Percentiles rank a stretch among this genome's conserved stretches.
These are phyloP conservation scores for Tulasnella sp. DNA, from an alignment of 768 basidiomycete genomes.

Conservation along the genomic window DNA sequence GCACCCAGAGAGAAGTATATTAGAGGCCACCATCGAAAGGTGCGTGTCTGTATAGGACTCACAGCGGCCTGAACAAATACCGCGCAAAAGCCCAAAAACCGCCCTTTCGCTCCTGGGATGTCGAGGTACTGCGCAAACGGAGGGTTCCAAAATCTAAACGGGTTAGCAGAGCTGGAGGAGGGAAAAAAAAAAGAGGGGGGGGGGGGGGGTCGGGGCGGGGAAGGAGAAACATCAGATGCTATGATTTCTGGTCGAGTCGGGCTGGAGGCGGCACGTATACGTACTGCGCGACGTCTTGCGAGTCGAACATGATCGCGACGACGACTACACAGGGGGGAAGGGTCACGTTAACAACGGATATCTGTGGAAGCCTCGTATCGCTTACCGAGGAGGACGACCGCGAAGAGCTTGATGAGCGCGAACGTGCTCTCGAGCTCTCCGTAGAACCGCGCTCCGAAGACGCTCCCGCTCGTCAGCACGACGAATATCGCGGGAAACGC, in stretches of 20 bases:
- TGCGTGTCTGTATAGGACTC: too few relatives aligned
- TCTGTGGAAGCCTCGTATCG: neutral
- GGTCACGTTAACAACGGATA: neutral
- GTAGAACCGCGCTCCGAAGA: neutral
- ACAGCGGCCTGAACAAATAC: constrained; percentile 44
- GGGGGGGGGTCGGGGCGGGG: too few relatives aligned
- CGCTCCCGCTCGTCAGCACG: neutral
- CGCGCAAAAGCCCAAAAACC: constrained; percentile 53
- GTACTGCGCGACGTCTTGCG: neutral
- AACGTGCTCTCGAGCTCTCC: constrained; percentile 1
- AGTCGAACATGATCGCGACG: neutral
- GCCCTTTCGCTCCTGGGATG: constrained; percentile 40
- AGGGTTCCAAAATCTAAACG: constrained; percentile 24
- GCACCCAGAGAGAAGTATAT: too few relatives aligned
- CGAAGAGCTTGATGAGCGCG: neutral
- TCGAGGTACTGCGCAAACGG: constrained; percentile 46
- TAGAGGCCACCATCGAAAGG: too few relatives aligned
- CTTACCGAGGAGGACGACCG: constrained; percentile 2
- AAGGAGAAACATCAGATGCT: neutral
- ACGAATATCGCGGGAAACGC: neutral
- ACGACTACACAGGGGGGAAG: neutral
- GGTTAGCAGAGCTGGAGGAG: neutral
- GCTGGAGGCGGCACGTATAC: neutral
- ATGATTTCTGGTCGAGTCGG: too few relatives aligned
- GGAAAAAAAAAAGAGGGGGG: neutral